phyloP scores from a whole-genome alignment of 2,329 filamentous ascomycete genomes.

The Mariannaea sp. region DNA sequence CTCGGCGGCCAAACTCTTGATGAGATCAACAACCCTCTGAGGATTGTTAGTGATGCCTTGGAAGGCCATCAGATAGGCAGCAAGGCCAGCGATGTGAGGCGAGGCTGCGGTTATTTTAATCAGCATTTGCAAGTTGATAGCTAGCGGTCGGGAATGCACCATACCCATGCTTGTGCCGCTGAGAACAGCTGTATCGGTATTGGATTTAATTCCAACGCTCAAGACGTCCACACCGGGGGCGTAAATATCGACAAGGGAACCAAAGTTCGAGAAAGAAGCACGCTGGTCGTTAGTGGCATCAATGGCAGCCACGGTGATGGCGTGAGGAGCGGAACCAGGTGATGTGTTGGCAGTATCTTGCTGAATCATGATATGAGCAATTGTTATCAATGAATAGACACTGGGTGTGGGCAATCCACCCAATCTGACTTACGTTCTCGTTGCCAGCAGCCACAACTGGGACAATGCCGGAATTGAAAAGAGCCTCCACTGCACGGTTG shows the following conservation, averaged over 20 bases:
- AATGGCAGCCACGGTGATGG: slow-evolving; percentile 65
- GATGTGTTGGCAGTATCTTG: slow-evolving; percentile 56
- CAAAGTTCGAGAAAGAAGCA: slow-evolving; percentile 65
- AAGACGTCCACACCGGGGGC: slow-evolving; percentile 60
- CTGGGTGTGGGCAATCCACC: not conserved
- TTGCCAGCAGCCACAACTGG: slow-evolving; percentile 66
- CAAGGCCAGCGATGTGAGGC: slow-evolving; percentile 70
- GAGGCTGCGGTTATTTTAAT: slow-evolving; percentile 51
- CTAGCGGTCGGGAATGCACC: slow-evolving; percentile 8
- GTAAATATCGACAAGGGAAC: slow-evolving; percentile 57
- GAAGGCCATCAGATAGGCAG: slow-evolving; percentile 68
- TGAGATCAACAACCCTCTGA: slow-evolving; percentile 49
- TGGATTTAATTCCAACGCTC: slow-evolving; percentile 56
- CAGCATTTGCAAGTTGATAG: slow-evolving; percentile 17
- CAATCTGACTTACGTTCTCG: slow-evolving; percentile 52
- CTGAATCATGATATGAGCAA: slow-evolving; percentile 31
- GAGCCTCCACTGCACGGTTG: slow-evolving; percentile 59
- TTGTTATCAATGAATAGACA: not conserved
- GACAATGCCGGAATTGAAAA: slow-evolving; percentile 57
- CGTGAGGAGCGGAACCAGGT: slow-evolving; percentile 59
- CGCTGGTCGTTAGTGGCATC: slow-evolving; percentile 54
- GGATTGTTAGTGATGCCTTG: slow-evolving; percentile 52
- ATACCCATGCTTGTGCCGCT: slow-evolving; percentile 64
- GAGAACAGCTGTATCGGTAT: slow-evolving; percentile 51
- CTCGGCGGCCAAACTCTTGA: slow-evolving; percentile 57